Conservation (phyloP, 2,329 filamentous ascomycete genomes). For the Trichoderma sp. region DNA sequence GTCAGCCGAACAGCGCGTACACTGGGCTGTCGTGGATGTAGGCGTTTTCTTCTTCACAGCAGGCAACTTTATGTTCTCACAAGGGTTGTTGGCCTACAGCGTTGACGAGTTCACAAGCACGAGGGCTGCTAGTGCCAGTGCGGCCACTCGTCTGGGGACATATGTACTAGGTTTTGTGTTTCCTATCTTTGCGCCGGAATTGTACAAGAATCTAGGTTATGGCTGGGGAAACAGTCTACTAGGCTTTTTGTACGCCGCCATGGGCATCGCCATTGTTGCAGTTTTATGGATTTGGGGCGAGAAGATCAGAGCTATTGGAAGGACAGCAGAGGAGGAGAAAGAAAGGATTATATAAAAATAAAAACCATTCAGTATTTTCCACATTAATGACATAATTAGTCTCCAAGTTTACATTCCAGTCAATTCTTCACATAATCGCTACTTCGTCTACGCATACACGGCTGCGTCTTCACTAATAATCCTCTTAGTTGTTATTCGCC, state of each 20-base stretch:
- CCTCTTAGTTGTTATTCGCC: no score
- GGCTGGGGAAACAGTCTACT: neutral
- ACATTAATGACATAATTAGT: no score
- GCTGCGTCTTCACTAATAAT: no score
- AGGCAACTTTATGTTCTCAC: neutral
- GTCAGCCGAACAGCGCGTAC: slow-evolving; percentile 52
- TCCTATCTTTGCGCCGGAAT: neutral
- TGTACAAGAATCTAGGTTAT: neutral
- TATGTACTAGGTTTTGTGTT: neutral
- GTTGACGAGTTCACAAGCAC: neutral
- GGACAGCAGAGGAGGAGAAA: neutral
- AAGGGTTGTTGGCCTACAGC: neutral
- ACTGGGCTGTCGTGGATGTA: slow-evolving; percentile 61
- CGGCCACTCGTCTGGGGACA: neutral
- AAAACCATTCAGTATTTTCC: no score
- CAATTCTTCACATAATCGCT: no score
- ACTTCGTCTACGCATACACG: no score
- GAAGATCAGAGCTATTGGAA: neutral
- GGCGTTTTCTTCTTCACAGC: neutral
- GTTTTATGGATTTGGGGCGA: neutral
- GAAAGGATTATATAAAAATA: neutral
- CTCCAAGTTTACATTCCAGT: no score
- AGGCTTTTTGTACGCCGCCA: neutral
- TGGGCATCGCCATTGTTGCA: neutral
- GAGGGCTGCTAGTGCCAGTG: neutral